Base-by-base conservation (phyloP, 2,329 filamentous ascomycete genomes). In the Furcasterigmium furcatum region DNA sequence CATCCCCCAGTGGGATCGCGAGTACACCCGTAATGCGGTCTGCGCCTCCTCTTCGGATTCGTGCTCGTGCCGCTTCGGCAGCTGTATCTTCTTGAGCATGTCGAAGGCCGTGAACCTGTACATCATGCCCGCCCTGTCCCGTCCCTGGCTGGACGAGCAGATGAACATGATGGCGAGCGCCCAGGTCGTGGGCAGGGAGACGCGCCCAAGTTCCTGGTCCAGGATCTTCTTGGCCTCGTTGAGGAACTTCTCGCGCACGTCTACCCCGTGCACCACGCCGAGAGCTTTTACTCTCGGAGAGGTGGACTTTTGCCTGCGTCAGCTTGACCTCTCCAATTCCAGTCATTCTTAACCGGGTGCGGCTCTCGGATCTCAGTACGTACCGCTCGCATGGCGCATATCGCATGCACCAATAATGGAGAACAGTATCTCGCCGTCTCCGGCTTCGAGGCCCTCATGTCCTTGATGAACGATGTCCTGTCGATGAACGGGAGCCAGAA, bases 341-440 rank as follows among this genome's bases (percentile, higher is more conserved):
- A 13, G 8, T 29, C 25, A 29, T 29, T 29, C 25, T 29, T 29
- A 13, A 8, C 25, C 25, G 25, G 25, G 25, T 29, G 25, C 13
- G 30, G 5, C 16, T 32, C 9, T 3, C 16, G 14, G 3, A 5
- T n/a, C 30, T 9, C 9, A 8, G 22, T n/a, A 46, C 56, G 50
- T 43, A 63, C 61, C 43, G 52, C 57, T 51, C 58, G 55, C n/a
- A 55, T 41, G 18, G 60, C 58, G 39, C 61, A 64, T 10, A 64
- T 57, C 21, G 58, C 54, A 42, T 63, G 63, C 36, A 64, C 60
- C 5, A 63, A 55, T 45, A 63, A 57, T 4, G 59, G 56, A 4
- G 60, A 58, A 45, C 60, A 63, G 42, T 55, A 63, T 42, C 50
- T 55, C 21, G 58, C 52, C 4, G 34, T 32, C 13, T 49, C 45